A percentile compares a stretch with the other conserved stretches of the same genome.
Evolutionary conservation across 495 filamentous ascomycete genomes (phyloP).

Genomic region (Hypoxylon rickii): DNA sequence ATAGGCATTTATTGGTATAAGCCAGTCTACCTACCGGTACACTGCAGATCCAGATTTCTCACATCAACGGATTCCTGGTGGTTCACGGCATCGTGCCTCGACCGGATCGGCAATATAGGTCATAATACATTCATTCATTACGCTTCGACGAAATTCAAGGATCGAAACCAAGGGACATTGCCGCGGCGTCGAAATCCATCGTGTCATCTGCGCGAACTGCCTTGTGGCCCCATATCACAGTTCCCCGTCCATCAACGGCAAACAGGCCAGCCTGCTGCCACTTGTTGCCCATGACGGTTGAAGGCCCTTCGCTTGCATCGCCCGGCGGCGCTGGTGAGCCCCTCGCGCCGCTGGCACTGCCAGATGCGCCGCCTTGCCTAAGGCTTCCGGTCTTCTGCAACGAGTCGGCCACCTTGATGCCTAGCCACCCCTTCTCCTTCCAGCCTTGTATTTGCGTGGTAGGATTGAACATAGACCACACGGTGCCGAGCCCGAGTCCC

Average conservation of each 20-base stretch:
- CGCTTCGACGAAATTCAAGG: not conserved
- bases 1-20: too few relatives aligned
- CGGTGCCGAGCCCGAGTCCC: conserved; percentile 55
- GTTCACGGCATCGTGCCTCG: not conserved
- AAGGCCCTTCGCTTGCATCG: conserved; percentile 35
- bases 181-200: conserved; percentile 56
- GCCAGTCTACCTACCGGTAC: too few relatives aligned
- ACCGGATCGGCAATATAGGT: not conserved
- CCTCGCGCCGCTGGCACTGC: conserved; percentile 1
- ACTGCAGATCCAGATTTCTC: too few relatives aligned
- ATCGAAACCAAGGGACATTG: conserved; percentile 42
- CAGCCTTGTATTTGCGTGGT: conserved; percentile 46
- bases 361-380: conserved; percentile 1
- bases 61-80: not conserved
- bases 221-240: conserved; percentile 55
- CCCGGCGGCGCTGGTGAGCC: conserved; percentile 6
- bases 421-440: conserved; percentile 52
- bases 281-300: conserved; percentile 62
- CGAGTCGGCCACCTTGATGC: conserved; percentile 44
- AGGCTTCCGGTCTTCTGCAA: conserved; percentile 37
- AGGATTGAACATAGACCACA: conserved; percentile 57
- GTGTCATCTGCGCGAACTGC: conserved; percentile 55
- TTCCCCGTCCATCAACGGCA: conserved; percentile 58
- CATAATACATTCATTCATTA: not conserved
- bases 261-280: conserved; percentile 64